Percentiles rank a stretch among this genome's conserved stretches.
Conservation (phyloP, 2,329 filamentous ascomycete species). For the Alternaria tenuissima region DNA sequence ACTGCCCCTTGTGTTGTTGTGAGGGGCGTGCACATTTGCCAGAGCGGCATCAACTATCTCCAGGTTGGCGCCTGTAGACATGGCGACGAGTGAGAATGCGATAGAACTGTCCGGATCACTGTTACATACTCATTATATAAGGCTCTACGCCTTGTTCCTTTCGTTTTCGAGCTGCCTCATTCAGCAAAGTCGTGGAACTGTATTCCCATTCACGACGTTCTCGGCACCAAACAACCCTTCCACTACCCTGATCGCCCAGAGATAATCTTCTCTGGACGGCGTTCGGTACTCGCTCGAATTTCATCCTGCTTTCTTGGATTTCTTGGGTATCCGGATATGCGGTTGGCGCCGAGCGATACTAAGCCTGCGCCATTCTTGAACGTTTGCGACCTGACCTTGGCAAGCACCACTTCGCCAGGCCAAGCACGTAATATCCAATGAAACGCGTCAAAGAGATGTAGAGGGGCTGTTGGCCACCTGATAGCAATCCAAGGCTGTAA, state of each 20-base stretch:
- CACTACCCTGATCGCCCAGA: constrained; percentile 12
- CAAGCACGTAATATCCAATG: constrained; percentile 11
- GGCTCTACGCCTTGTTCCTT: not conserved
- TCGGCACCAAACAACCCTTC: constrained; percentile 20
- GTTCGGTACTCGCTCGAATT: constrained; percentile 1
- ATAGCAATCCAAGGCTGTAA: not conserved
- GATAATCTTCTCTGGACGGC: constrained; percentile 12
- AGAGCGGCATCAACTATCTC: constrained; percentile 28
- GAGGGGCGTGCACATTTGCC: constrained; percentile 17
- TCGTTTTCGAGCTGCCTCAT: constrained; percentile 28
- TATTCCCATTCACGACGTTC: constrained; percentile 4
- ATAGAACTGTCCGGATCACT: not conserved
- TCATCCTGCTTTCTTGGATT: constrained; percentile 5
- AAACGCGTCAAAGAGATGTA: not conserved
- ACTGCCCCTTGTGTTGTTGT: constrained; percentile 12
- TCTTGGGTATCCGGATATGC: constrained; percentile 3
- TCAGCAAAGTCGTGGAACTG: constrained; percentile 15
- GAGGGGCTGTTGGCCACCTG: not conserved
- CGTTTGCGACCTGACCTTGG: constrained; percentile 6
- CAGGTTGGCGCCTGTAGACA: constrained; percentile 30
- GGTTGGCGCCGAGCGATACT: constrained; percentile 31
- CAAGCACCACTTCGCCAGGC: constrained; percentile 13
- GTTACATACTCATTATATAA: constrained; percentile 3
- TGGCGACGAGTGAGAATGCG: constrained; percentile 1
- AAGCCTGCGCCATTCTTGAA: constrained; percentile 7